Evolutionary conservation across 225 moss, liverwort and hornwort species (phyloP), one percentile per base, ranked within the genome.

Genomic region (Lunularia cruciata): DNA sequence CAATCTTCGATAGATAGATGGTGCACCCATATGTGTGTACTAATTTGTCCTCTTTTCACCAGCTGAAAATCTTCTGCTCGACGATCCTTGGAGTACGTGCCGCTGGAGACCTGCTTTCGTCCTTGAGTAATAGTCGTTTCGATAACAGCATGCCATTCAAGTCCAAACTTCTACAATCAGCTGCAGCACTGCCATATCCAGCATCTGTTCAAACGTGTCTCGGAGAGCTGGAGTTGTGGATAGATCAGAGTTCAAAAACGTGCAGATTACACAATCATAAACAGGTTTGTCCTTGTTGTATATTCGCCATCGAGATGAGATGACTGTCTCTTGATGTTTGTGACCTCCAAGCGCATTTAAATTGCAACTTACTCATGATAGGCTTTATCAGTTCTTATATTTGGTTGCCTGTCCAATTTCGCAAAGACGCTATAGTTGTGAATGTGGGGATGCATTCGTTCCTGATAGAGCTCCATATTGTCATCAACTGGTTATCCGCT

Each of bases 61-160:
- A 93, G 94, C 79, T 94, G 83, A 90, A 91, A 76, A 63, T 79
- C 32, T 94, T 94, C 73, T 89, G 83, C 65, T 83, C 83, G 42
- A 75, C 91, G 42, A 80, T 94, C 60, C 79, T 73, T 78, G 94
- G 91, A 16, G 67, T 94, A 73, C 81, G 86, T 71, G 79, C 76
- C 70, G 94, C 87, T 34, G 85, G 71, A 67, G 86, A 88, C 58
- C 65, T 91, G 46, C 83, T 94, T 33, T 40, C 18, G 13, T 64
- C 37, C 36, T 42, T 80, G 63, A 70, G 58, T 69, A 76, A 68
- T 60, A 65, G 67, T 57, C 75, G 61, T 40, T 56, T 39, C 78
- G 76, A 71, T 39, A 72, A 78, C 69, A 78, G 46, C 30, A 74
- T 60, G 45, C 68, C 33, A 0, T 70, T 70, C 7, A 70, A 54